phyloP scores from a whole-genome alignment of 1,139 yeast species.

The Spencermartinsiella ligniputridi region DNA sequence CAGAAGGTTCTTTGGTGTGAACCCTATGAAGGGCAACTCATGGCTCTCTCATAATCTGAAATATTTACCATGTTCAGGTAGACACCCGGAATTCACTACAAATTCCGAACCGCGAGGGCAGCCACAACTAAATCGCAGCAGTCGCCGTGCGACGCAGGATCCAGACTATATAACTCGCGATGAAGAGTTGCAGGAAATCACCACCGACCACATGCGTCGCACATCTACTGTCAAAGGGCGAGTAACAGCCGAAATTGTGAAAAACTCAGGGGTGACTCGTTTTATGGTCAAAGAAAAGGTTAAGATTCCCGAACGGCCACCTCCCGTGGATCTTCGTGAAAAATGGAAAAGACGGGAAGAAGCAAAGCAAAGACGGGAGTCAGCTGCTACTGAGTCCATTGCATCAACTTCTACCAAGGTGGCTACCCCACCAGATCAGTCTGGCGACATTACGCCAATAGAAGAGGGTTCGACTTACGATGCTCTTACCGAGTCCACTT shows the following conservation, averaged over 20 bases:
- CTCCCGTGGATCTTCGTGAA: constrained; percentile 4
- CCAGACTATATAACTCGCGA: not conserved
- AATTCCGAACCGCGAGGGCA: not conserved
- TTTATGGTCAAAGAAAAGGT: not conserved
- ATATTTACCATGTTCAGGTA: constrained; percentile 1
- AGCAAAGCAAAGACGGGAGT: not conserved
- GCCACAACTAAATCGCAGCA: not conserved
- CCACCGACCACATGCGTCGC: not conserved
- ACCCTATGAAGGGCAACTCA: constrained; percentile 3
- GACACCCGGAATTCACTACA: not conserved
- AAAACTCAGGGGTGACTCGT: constrained; percentile 1
- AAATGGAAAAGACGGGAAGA: constrained; percentile 3
- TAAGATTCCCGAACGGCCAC: not conserved
- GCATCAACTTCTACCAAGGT: not conserved
- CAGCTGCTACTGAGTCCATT: not conserved
- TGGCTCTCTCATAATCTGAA: constrained; percentile 3
- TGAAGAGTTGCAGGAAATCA: not conserved
- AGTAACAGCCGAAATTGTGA: not conserved
- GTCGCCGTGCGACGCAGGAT: not conserved
- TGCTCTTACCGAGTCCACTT: too few species aligned
- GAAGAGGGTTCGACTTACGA: not conserved
- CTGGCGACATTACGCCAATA: not conserved
- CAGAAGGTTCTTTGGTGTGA: constrained; percentile 1
- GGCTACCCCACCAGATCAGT: not conserved
- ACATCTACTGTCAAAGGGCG: not conserved